phyloP scores from a whole-genome alignment of 352 stramenopile genomes.

The Pythium myriotylum region DNA sequence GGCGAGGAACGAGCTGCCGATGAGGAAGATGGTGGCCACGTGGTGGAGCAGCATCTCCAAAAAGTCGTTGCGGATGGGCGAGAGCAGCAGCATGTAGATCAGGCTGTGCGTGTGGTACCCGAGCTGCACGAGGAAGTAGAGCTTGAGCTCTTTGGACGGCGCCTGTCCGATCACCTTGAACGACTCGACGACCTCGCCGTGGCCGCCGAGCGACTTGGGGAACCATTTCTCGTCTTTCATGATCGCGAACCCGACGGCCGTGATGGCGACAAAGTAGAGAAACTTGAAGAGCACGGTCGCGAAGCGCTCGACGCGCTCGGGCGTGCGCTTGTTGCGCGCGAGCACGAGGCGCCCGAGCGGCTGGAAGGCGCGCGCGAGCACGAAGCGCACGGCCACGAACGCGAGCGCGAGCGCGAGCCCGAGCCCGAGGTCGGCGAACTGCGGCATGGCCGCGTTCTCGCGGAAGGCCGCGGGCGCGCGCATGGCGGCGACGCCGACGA shows the following conservation, averaged over 20 bases:
- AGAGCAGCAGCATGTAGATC: conserved; percentile 58
- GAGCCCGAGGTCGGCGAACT: conserved; percentile 47
- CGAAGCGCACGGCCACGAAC: conserved; percentile 38
- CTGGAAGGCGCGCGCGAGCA: conserved; percentile 37
- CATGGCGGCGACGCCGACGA: conserved; percentile 50
- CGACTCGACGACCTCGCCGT: conserved; percentile 32
- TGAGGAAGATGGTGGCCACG: conserved; percentile 60
- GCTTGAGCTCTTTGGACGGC: conserved; percentile 38
- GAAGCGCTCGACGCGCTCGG: conserved; percentile 64
- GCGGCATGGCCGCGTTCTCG: conserved; percentile 43
- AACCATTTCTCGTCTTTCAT: conserved; percentile 60
- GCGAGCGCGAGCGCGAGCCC: conserved; percentile 34
- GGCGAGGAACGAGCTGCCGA: conserved; percentile 54
- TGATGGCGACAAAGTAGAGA: conserved; percentile 60
- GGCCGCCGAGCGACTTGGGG: conserved; percentile 42
- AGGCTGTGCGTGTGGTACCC: conserved; percentile 62
- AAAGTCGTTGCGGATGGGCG: conserved; percentile 63
- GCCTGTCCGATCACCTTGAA: conserved; percentile 37
- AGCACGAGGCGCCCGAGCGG: conserved; percentile 52
- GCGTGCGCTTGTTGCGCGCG: conserved; percentile 48
- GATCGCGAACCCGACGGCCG: conserved; percentile 38
- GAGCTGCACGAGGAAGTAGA: conserved; percentile 57
- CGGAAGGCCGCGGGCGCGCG: conserved; percentile 37
- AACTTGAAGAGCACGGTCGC: conserved; percentile 74
- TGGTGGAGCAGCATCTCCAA: conserved; percentile 63